Conservation (phyloP, 1,284 basidiomycete species). For the Entoloma clypeatum region DNA sequence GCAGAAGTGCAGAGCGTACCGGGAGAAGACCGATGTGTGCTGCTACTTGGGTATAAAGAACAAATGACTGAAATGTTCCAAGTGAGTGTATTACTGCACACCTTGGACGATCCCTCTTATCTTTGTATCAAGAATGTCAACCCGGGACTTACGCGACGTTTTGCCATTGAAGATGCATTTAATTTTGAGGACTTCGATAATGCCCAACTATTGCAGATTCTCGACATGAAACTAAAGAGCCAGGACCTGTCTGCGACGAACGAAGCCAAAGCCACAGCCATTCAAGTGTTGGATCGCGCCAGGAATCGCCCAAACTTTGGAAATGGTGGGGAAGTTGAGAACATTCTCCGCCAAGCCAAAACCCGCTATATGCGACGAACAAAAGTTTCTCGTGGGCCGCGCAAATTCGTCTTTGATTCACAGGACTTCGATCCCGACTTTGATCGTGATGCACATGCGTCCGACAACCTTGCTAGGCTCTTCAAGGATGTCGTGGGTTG, state of each 20-base stretch:
- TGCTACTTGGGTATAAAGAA: slow-evolving; percentile 59
- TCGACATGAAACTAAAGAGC: slow-evolving; percentile 51
- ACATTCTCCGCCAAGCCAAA: slow-evolving; percentile 55
- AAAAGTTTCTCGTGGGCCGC: slow-evolving; percentile 30
- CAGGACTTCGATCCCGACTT: slow-evolving; percentile 61
- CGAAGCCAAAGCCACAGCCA: slow-evolving; percentile 26
- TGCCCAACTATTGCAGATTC: slow-evolving; percentile 44
- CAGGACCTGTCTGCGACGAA: slow-evolving; percentile 56
- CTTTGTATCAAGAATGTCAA: slow-evolving; percentile 55
- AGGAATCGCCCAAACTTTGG: slow-evolving; percentile 12
- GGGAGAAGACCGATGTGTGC: slow-evolving; percentile 65
- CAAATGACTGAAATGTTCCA: slow-evolving; percentile 71
- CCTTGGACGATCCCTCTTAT: not conserved
- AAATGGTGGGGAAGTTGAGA: slow-evolving; percentile 56
- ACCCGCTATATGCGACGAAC: slow-evolving; percentile 41
- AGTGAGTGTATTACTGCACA: slow-evolving; percentile 31
- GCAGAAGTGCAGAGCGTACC: slow-evolving; percentile 66
- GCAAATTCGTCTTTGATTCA: slow-evolving; percentile 48
- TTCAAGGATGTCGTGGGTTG: slow-evolving; percentile 62
- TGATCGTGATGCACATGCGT: slow-evolving; percentile 44
- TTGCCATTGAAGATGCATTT: slow-evolving; percentile 64
- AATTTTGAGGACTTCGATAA: slow-evolving; percentile 61
- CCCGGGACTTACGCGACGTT: slow-evolving; percentile 57
- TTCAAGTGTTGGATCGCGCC: slow-evolving; percentile 7
- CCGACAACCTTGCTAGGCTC: slow-evolving; percentile 47